These are phyloP conservation scores for Psilocybe subaeruginosa DNA, from an alignment of 768 basidiomycete species.

Conservation along the genomic window DNA sequence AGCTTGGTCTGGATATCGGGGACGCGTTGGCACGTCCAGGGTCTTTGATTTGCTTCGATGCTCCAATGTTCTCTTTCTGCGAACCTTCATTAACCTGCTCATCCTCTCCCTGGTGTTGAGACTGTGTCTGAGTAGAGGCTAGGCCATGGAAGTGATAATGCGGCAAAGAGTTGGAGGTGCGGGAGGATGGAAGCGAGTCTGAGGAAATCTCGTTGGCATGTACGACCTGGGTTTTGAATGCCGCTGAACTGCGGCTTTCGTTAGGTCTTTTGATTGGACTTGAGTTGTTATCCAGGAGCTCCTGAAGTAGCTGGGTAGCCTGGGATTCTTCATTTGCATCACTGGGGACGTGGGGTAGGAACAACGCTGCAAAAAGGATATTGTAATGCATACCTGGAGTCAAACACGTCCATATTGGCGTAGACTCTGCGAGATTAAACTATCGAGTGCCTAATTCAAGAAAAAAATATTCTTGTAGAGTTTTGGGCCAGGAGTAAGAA, in stretches of 20 bases:
- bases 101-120: constrained; percentile 39
- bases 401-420: constrained; percentile 36
- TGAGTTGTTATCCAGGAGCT: constrained; percentile 37
- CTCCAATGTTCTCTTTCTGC: constrained; percentile 55
- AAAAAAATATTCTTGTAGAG: background rate
- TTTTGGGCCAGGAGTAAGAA: background rate
- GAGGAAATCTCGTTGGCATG: constrained; percentile 39
- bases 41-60: constrained; percentile 20
- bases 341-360: constrained; percentile 29
- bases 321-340: constrained; percentile 50
- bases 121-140: constrained; percentile 56
- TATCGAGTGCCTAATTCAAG: no score
- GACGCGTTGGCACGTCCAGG: constrained; percentile 17
- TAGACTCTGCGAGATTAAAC: background rate
- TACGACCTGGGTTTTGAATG: constrained; percentile 23
- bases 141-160: constrained; percentile 64
- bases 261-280: constrained; percentile 19
- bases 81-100: constrained; percentile 41
- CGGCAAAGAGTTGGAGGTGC: constrained; percentile 36
- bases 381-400: constrained; percentile 36
- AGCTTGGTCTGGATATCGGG: constrained; percentile 21
- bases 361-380: background rate
- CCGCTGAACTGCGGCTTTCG: constrained; percentile 16
- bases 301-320: constrained; percentile 53
- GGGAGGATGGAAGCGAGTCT: constrained; percentile 43